Conservation (phyloP, 257 asterid species). For the Plantago major region DNA sequence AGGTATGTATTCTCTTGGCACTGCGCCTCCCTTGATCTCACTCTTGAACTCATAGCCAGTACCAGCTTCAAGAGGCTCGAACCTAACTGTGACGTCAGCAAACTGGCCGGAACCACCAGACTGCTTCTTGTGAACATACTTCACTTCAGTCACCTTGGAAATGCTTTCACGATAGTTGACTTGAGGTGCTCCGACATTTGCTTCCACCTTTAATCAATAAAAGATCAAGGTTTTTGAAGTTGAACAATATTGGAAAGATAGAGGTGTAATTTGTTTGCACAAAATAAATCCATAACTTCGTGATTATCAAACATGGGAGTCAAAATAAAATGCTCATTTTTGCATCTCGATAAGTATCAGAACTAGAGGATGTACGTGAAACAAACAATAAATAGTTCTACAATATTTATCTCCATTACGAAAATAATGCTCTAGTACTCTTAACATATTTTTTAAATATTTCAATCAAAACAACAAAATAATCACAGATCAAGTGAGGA, state of each 20-base stretch:
- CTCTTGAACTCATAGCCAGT: conserved; percentile 93
- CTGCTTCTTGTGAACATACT: conserved; percentile 91
- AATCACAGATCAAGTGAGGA: too few species aligned
- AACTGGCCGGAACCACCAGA: conserved; percentile 98
- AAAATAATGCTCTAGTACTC: conserved; percentile 10
- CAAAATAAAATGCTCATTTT: conserved; percentile 19
- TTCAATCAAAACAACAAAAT: too few species aligned
- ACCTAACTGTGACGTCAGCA: conserved; percentile 83
- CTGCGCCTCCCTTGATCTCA: conserved; percentile 95
- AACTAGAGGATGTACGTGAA: too few species aligned
- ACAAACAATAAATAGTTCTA: too few species aligned
- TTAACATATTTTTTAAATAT: too few species aligned
- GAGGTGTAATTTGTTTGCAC: neutral
- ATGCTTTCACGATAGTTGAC: conserved; percentile 97
- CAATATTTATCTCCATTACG: too few species aligned
- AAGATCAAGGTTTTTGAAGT: conserved; percentile 2
- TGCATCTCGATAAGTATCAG: neutral
- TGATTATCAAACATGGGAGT: neutral
- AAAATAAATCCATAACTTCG: too few species aligned
- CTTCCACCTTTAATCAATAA: conserved; percentile 64
- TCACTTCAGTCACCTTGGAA: conserved; percentile 68
- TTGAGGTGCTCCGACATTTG: conserved; percentile 99
- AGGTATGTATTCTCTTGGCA: conserved; percentile 90
- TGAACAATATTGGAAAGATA: neutral
- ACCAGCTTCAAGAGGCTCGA: conserved; percentile 88